Evolutionary conservation across 805 yeast genomes (phyloP).

Genomic region (Vanderwaltozyma verrucispora): DNA sequence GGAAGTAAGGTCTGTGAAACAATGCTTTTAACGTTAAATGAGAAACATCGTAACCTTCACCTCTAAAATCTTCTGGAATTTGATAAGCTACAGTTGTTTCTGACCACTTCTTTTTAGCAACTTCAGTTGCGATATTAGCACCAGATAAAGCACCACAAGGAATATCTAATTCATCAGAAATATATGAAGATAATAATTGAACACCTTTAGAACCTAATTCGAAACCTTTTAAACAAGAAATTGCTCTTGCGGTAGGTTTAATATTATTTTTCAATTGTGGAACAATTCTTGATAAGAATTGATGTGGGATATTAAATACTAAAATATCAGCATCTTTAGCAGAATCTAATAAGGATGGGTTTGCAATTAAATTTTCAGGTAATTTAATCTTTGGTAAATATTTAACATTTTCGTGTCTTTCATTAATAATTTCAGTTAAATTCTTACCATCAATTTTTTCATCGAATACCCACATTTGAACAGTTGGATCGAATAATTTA

Average conservation of each 20-base stretch:
- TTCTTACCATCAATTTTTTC: slow-evolving; percentile 70
- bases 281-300: slow-evolving; percentile 73
- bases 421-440: slow-evolving; percentile 84
- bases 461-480: slow-evolving; percentile 96
- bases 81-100: slow-evolving; percentile 95
- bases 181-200: slow-evolving; percentile 66
- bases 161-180: slow-evolving; percentile 71
- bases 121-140: slow-evolving; percentile 95
- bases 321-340: slow-evolving; percentile 76
- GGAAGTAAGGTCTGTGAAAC: slow-evolving; percentile 98
- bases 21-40: slow-evolving; percentile 60
- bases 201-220: slow-evolving; percentile 83
- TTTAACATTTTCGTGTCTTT: slow-evolving; percentile 85
- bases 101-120: slow-evolving; percentile 91
- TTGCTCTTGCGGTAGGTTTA: slow-evolving; percentile 64
- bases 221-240: slow-evolving; percentile 92
- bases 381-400: slow-evolving; percentile 83
- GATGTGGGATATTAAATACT: slow-evolving; percentile 95
- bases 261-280: slow-evolving; percentile 69
- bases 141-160: slow-evolving; percentile 96
- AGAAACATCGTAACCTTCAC: slow-evolving; percentile 46
- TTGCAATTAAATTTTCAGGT: slow-evolving; percentile 81
- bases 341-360: slow-evolving; percentile 69
- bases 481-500: slow-evolving; percentile 57
- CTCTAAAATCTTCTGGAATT: slow-evolving; percentile 49